phyloP scores from a whole-genome alignment of 495 filamentous ascomycete species.

The Venustampulla echinocandica region DNA sequence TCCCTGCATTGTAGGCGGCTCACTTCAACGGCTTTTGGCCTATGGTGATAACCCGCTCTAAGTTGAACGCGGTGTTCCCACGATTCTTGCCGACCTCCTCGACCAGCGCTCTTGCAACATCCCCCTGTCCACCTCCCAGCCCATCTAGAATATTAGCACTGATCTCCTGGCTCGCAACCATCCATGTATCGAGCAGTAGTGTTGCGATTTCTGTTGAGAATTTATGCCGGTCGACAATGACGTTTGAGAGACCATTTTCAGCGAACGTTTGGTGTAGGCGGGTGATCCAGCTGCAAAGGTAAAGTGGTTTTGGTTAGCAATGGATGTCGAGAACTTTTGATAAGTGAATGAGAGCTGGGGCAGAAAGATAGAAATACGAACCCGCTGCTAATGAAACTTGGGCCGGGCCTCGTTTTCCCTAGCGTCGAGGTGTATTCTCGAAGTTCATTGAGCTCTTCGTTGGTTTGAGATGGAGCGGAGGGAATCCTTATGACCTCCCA shows the following conservation, averaged over 20 bases:
- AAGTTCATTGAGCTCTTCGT: neutral
- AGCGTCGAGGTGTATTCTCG: neutral
- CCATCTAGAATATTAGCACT: neutral
- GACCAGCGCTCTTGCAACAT: neutral
- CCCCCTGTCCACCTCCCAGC: neutral
- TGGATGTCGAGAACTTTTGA: neutral
- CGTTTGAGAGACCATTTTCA: neutral
- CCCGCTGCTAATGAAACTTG: neutral
- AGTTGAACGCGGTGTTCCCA: neutral
- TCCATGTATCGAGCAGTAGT: neutral
- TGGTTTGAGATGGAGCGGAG: neutral
- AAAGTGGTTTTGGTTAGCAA: neutral
- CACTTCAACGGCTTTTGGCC: constrained; percentile 24
- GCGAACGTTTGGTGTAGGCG: neutral
- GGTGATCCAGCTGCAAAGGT: neutral
- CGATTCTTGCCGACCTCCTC: neutral
- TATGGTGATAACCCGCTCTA: neutral
- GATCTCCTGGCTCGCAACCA: neutral
- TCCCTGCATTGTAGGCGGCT: too few species aligned
- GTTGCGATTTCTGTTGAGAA: neutral
- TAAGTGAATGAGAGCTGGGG: neutral
- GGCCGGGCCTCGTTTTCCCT: neutral
- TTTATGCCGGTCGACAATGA: neutral
- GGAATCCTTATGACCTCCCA: neutral
- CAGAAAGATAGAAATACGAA: neutral